Evolutionary conservation across 2,329 filamentous ascomycete species (phyloP).

Genomic region (Fusarium sp.): DNA sequence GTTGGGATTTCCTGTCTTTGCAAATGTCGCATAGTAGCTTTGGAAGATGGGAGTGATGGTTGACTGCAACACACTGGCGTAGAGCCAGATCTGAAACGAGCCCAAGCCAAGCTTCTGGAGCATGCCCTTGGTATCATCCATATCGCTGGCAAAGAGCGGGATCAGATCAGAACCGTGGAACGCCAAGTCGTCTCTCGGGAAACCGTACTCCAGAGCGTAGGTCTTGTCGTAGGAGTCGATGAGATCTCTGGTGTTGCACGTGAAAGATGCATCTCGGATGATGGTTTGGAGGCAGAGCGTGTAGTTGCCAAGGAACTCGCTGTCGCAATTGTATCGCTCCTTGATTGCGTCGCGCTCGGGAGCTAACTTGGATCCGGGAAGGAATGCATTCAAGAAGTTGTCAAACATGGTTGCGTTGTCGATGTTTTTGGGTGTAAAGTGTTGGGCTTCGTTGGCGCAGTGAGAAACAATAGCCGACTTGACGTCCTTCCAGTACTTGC

Average conservation of each 20-base stretch:
- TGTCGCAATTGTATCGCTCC: constrained; percentile 8
- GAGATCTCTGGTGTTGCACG: constrained; percentile 28
- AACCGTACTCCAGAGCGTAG: background rate
- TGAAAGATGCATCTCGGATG: constrained; percentile 25
- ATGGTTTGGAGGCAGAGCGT: background rate
- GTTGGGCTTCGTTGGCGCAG: background rate
- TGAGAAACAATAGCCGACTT: constrained; percentile 19
- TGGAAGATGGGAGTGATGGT: background rate
- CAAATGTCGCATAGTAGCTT: background rate
- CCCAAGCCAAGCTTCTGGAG: background rate
- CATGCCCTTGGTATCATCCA: background rate
- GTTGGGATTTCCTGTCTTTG: background rate
- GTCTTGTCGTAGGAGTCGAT: background rate
- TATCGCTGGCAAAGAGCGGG: background rate
- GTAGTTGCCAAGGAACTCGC: background rate
- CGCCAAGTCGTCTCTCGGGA: background rate
- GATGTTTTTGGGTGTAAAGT: background rate
- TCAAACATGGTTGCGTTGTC: background rate
- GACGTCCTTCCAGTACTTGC: background rate
- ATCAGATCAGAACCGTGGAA: background rate
- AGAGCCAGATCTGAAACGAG: background rate
- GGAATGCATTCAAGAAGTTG: background rate
- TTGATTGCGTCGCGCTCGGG: background rate
- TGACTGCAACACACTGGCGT: background rate
- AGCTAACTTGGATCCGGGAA: constrained; percentile 6